These are phyloP conservation scores for Kalanchoe fedtschenkoi DNA, from an alignment of 164 flowering plant genomes.

Conservation along the genomic window DNA sequence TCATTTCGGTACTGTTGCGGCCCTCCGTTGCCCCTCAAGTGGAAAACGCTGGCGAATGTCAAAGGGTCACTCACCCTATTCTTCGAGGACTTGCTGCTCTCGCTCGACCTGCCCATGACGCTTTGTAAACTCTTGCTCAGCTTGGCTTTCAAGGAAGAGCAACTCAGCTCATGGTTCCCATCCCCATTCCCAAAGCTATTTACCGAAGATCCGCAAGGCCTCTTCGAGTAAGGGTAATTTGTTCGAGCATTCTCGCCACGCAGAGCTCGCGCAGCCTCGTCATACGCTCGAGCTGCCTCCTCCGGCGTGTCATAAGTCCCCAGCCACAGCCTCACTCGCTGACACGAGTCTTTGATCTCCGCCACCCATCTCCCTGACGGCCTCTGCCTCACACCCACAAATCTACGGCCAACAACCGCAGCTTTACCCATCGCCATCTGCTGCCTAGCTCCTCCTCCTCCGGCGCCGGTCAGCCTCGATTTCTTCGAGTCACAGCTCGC, in stretches of 20 bases:
- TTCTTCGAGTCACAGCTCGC: neutral
- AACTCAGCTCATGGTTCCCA: constrained; percentile 25
- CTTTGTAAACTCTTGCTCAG: constrained; percentile 62
- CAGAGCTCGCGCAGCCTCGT: constrained; percentile 66
- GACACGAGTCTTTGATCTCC: constrained; percentile 74
- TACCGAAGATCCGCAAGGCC: constrained; percentile 13
- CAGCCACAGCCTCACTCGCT: constrained; percentile 55
- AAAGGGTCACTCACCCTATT: constrained; percentile 65
- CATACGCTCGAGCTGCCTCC: constrained; percentile 71
- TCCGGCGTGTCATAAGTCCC: constrained; percentile 71
- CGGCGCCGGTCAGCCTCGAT: neutral
- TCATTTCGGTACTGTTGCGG: constrained; percentile 4
- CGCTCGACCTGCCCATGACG: constrained; percentile 44
- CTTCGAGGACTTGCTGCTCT: constrained; percentile 33
- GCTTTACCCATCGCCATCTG: neutral
- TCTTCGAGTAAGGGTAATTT: constrained; percentile 24
- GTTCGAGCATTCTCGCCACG: constrained; percentile 70
- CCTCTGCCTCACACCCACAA: constrained; percentile 60
- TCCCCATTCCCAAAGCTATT: neutral
- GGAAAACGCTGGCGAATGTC: constrained; percentile 69
- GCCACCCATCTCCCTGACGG: constrained; percentile 87
- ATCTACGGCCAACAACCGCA: constrained; percentile 24
- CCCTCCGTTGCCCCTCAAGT: constrained; percentile 13
- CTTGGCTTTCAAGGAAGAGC: constrained; percentile 53
- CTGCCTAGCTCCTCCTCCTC: neutral